Evolutionary conservation across 495 filamentous ascomycete species (phyloP).

Genomic region (Podospora didyma): DNA sequence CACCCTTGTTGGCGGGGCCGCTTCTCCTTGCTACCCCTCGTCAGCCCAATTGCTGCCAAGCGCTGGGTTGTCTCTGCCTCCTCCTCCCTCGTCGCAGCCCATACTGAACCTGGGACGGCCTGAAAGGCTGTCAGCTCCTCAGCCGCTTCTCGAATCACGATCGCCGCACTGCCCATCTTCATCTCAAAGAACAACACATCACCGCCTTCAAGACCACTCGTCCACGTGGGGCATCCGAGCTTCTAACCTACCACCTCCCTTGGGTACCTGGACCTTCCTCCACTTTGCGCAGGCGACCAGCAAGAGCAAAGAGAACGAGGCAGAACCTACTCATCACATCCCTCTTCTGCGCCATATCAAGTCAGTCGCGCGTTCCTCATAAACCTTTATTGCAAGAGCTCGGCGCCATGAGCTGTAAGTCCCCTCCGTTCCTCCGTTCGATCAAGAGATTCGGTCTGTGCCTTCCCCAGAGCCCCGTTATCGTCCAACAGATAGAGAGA

Average conservation of each 20-base stretch:
- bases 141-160: slow-evolving; percentile 18
- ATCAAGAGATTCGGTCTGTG: slow-evolving; percentile 22
- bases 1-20: background rate
- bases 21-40: slow-evolving; percentile 2
- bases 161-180: slow-evolving; percentile 3
- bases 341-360: background rate
- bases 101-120: slow-evolving; percentile 10
- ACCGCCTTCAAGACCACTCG: too few species aligned
- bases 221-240: too few species aligned
- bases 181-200: background rate
- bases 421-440: slow-evolving; percentile 18
- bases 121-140: slow-evolving; percentile 16
- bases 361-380: slow-evolving; percentile 1
- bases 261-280: too few species aligned
- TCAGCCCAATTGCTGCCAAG: slow-evolving; percentile 30
- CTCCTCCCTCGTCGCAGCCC: slow-evolving; percentile 14
- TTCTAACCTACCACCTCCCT: too few species aligned
- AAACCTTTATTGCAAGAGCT: slow-evolving; percentile 16
- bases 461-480: slow-evolving; percentile 3
- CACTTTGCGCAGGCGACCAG: slow-evolving; percentile 1
- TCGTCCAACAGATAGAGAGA: background rate
- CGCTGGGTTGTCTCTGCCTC: background rate
- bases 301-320: background rate
- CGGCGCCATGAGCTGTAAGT: slow-evolving; percentile 38
- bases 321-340: background rate